Conservation (phyloP, 495 filamentous ascomycete species). For the Penicillium canescens region DNA sequence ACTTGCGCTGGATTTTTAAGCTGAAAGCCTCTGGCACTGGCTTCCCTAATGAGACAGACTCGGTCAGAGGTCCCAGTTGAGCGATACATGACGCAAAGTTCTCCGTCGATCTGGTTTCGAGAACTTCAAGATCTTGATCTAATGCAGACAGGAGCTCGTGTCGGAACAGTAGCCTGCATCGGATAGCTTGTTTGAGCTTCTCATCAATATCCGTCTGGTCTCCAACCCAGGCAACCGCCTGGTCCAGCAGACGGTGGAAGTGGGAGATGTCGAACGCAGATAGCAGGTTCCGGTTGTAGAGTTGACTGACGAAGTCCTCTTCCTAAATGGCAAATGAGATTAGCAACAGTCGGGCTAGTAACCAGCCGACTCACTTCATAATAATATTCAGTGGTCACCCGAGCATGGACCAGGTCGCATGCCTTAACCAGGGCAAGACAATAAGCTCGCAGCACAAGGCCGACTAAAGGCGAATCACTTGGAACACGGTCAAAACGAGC, state of each 20-base stretch:
- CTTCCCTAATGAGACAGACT: constrained; percentile 61
- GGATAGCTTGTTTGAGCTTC: constrained; percentile 59
- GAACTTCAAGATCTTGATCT: constrained; percentile 43
- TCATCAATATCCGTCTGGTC: constrained; percentile 47
- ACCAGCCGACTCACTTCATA: constrained; percentile 69
- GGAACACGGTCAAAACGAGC: constrained; percentile 62
- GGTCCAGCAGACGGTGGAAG: constrained; percentile 59
- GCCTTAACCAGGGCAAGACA: constrained; percentile 82
- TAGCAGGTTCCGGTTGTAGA: constrained; percentile 79
- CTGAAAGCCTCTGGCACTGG: constrained; percentile 79
- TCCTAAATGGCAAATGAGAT: constrained; percentile 54
- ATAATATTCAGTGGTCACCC: constrained; percentile 74
- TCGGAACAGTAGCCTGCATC: constrained; percentile 63
- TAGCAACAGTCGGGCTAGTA: neutral
- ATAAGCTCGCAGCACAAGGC: constrained; percentile 77
- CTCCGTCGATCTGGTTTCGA: constrained; percentile 36
- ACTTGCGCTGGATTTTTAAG: constrained; percentile 80
- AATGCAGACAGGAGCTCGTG: constrained; percentile 58
- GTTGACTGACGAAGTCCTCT: constrained; percentile 92
- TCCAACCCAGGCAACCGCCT: constrained; percentile 57
- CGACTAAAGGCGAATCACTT: constrained; percentile 51
- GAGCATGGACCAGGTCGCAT: constrained; percentile 75
- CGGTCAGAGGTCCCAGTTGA: constrained; percentile 50
- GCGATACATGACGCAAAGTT: constrained; percentile 46
- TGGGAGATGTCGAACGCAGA: constrained; percentile 56